Conservation (phyloP, 441 rosid genomes). For the Corymbia calophylla region DNA sequence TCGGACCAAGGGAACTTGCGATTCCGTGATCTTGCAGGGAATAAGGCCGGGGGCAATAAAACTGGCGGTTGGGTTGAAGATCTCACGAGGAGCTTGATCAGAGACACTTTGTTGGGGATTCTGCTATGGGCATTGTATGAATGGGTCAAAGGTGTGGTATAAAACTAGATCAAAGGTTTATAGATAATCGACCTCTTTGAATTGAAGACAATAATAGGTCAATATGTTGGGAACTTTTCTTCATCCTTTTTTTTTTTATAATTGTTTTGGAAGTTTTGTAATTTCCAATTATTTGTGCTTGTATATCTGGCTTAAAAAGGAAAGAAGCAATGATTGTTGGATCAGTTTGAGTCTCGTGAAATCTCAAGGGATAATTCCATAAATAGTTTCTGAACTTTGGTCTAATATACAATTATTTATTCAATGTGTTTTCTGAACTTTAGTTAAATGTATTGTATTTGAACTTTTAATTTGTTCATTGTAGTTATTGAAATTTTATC, state of each 20-base stretch:
- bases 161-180: background rate
- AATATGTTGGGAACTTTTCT: background rate
- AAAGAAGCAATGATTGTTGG: background rate
- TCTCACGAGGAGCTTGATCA: background rate
- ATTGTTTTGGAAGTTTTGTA: background rate
- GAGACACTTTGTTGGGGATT: constrained; percentile 4
- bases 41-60: constrained; percentile 17
- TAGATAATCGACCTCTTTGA: background rate
- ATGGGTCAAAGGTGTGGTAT: constrained; percentile 1
- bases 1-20: constrained; percentile 69
- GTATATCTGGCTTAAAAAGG: background rate
- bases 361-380: background rate
- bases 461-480: background rate
- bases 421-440: background rate
- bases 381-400: background rate
- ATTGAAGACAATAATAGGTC: background rate
- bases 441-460: background rate
- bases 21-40: constrained; percentile 67
- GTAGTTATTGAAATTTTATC: background rate
- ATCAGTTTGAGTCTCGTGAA: background rate
- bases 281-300: background rate
- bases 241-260: background rate
- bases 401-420: background rate
- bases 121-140: constrained; percentile 6
- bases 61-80: constrained; percentile 1